Evolutionary conservation across 2,329 filamentous ascomycete species (phyloP), one percentile per base, ranked within the genome.

Genomic region (Blastomyces parvus): DNA sequence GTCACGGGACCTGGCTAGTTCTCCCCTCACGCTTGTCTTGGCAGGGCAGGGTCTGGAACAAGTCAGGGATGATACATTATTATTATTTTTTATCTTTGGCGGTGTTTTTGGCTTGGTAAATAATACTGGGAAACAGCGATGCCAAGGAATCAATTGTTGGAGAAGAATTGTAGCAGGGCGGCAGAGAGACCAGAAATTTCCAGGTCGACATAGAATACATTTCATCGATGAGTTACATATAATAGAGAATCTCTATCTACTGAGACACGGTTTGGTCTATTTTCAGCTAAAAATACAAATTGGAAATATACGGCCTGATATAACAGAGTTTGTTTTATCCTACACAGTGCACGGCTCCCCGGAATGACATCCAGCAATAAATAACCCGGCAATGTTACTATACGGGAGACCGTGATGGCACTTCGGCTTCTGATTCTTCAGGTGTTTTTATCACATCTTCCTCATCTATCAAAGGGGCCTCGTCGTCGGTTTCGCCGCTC

Each of bases 391-490:
- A n/a, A 59, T 44, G 25, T 9, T 5, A 59, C 38, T 40, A 30
- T 3, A 19, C 7, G 44, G 42, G 22, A 25, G 42, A 36, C 30
- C 27, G 9, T 52, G 48, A 50, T 53, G 61, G n/a, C 30, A 53
- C 61, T n/a, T 64, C 64, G 14, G 59, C 56, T 33, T 65, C 67
- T 17, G 63, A 14, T 30, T 19, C 44, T 59, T 64, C 63, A n/a
- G 50, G 36, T 6, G 36, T 25, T 4, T 8, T 14, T 48, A 59
- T 30, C 58, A 46, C 55, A 42, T 58, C 55, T 36, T 58, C 53
- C 53, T 56, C 55, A 6, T 60, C 58, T 60, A 46, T 52, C 58
- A 60, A 13, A 14, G 58, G 58, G 9, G 25, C 25, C 14, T 60
- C 46, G 22, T 46, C 42, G 6, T 30, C 38, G 19, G 58, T 1